Conservation (phyloP, 192 early-diverging fungal species). For the Rhizoclosmatium globosum region DNA sequence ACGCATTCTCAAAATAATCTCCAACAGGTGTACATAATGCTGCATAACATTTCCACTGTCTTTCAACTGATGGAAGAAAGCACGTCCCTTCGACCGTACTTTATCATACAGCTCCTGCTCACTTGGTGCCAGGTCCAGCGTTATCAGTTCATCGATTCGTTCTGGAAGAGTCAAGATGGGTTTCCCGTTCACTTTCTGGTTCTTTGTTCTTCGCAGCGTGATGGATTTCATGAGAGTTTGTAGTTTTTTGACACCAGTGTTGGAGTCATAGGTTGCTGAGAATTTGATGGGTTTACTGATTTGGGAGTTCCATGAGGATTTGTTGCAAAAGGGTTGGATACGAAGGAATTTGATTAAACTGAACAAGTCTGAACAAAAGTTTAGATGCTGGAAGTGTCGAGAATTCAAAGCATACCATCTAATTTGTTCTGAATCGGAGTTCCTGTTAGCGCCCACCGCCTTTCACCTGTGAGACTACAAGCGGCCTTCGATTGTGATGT, state of each 20-base stretch:
- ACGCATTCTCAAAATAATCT: conserved; percentile 57
- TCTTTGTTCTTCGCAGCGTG: conserved; percentile 89
- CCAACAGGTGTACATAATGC: conserved; percentile 57
- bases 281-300: conserved; percentile 50
- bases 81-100: conserved; percentile 45
- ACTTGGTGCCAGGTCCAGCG: conserved; percentile 44
- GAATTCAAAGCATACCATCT: conserved; percentile 51
- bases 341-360: conserved; percentile 85
- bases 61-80: conserved; percentile 45
- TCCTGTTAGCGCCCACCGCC: conserved; percentile 91
- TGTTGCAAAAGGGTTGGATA: conserved; percentile 63
- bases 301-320: conserved; percentile 46
- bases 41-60: conserved; percentile 40
- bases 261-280: conserved; percentile 3
- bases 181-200: conserved; percentile 76
- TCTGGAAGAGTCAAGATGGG: conserved; percentile 82
- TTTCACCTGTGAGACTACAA: conserved; percentile 67
- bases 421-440: conserved; percentile 87
- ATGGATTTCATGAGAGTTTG: conserved; percentile 76
- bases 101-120: conserved; percentile 56
- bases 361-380: conserved; percentile 70
- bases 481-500: conserved; percentile 81
- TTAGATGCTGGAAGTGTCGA: not conserved
- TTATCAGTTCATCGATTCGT: conserved; percentile 40
- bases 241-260: conserved; percentile 46